Percentiles rank a stretch among this genome's conserved stretches.
phyloP scores from a whole-genome alignment of 805 yeast genomes.

The Isabelozyma gotoi region DNA sequence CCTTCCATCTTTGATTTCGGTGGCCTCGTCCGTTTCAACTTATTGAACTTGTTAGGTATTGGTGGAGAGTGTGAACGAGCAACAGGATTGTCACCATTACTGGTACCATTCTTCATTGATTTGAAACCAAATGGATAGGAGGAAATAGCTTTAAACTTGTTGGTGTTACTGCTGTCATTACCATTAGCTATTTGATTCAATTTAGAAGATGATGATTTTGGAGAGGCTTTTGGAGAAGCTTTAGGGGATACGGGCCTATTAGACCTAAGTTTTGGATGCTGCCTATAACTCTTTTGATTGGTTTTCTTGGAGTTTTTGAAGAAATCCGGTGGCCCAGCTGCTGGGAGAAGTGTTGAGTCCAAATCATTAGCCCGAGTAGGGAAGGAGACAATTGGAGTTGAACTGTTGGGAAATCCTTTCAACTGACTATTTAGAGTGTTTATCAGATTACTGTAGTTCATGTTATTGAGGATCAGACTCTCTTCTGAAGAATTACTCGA shows the following conservation, averaged over 20 bases:
- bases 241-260: constrained; percentile 2
- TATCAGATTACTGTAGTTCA: background rate
- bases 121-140: background rate
- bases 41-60: constrained; percentile 15
- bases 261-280: background rate
- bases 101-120: background rate
- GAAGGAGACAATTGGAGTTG: background rate
- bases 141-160: background rate
- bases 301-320: background rate
- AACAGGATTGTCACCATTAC: constrained; percentile 1
- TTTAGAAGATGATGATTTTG: background rate
- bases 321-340: background rate
- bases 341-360: constrained; percentile 1
- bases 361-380: background rate
- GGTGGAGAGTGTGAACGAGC: constrained; percentile 29
- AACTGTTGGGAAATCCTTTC: background rate
- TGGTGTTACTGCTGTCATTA: background rate
- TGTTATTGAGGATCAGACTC: constrained; percentile 12
- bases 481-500: constrained; percentile 41
- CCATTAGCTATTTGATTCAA: background rate
- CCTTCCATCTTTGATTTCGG: constrained; percentile 4
- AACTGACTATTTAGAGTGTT: background rate
- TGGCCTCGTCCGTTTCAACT: constrained; percentile 10
- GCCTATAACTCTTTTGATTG: background rate
- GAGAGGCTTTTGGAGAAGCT: background rate